phyloP scores from a whole-genome alignment of 1,284 basidiomycete genomes.

The Ceratobasidium sp. region DNA sequence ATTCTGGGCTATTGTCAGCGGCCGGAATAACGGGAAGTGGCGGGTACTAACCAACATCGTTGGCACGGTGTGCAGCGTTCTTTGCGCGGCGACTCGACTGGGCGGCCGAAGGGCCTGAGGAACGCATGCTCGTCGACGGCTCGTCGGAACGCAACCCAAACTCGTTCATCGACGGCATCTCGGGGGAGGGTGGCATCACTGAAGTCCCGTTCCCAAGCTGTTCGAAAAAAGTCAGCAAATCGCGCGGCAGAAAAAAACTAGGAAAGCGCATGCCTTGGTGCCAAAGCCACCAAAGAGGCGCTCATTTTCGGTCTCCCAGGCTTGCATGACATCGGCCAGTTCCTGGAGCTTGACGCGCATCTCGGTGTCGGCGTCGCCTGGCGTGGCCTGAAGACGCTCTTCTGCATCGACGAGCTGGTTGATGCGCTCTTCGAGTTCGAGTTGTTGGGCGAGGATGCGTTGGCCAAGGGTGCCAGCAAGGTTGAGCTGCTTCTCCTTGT shows the following conservation, averaged over 20 bases:
- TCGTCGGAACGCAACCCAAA: constrained; percentile 35
- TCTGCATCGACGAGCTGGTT: constrained; percentile 71
- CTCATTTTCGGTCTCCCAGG: constrained; percentile 86
- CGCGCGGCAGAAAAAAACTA: constrained; percentile 16
- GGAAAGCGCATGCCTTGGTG: constrained; percentile 60
- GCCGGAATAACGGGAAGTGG: constrained; percentile 7
- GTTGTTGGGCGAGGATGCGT: constrained; percentile 87
- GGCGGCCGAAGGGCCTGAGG: constrained; percentile 57
- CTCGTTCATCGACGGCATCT: constrained; percentile 37
- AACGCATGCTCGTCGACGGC: constrained; percentile 36
- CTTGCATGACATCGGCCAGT: constrained; percentile 75
- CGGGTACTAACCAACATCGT: constrained; percentile 74
- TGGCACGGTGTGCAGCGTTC: constrained; percentile 82
- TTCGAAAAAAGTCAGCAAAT: constrained; percentile 25
- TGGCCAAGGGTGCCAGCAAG: constrained; percentile 90
- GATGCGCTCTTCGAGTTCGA: constrained; percentile 88
- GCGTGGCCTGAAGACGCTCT: constrained; percentile 61
- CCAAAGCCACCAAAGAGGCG: constrained; percentile 76
- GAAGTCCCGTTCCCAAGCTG: constrained; percentile 23
- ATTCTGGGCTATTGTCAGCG: constrained; percentile 63
- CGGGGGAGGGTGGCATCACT: constrained; percentile 34
- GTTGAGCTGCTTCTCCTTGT: constrained; percentile 88
- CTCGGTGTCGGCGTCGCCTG: constrained; percentile 63
- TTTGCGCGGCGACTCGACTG: constrained; percentile 80
- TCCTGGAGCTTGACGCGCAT: constrained; percentile 76